These are phyloP conservation scores for Xylaria longipes DNA, from an alignment of 495 filamentous ascomycete genomes.

Conservation along the genomic window DNA sequence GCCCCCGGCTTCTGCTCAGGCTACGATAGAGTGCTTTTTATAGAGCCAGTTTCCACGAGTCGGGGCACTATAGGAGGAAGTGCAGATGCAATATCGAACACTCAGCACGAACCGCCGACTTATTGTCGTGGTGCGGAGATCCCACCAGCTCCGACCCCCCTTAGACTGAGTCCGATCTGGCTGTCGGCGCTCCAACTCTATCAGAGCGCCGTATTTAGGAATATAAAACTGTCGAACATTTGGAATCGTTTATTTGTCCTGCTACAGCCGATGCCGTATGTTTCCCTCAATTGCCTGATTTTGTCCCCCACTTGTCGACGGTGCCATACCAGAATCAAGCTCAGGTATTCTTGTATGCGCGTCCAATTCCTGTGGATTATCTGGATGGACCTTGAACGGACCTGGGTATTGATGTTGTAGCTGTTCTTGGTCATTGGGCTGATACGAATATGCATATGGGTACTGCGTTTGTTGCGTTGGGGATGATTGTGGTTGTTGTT, in stretches of 20 bases:
- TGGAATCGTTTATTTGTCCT: neutral
- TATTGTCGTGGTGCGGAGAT: neutral
- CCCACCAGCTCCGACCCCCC: neutral
- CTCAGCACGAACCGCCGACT: neutral
- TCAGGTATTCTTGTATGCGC: neutral
- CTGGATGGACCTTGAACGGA: neutral
- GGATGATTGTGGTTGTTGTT: neutral
- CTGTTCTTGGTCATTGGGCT: neutral
- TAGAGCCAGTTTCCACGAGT: no score
- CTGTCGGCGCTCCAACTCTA: neutral
- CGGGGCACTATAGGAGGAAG: no score
- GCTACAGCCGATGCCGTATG: neutral
- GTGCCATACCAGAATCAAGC: neutral
- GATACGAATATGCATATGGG: neutral
- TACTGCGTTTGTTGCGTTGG: neutral
- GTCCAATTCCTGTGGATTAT: neutral
- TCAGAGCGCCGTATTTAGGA: neutral
- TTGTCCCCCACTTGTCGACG: neutral
- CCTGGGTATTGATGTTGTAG: neutral
- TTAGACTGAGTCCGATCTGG: neutral
- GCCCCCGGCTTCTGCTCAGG: no score
- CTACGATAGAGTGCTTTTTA: no score
- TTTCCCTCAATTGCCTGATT: neutral
- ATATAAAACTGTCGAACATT: neutral
- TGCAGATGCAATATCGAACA: neutral